Conservation (phyloP, 345 rosid genomes). For the Cardamine resedifolia region DNA sequence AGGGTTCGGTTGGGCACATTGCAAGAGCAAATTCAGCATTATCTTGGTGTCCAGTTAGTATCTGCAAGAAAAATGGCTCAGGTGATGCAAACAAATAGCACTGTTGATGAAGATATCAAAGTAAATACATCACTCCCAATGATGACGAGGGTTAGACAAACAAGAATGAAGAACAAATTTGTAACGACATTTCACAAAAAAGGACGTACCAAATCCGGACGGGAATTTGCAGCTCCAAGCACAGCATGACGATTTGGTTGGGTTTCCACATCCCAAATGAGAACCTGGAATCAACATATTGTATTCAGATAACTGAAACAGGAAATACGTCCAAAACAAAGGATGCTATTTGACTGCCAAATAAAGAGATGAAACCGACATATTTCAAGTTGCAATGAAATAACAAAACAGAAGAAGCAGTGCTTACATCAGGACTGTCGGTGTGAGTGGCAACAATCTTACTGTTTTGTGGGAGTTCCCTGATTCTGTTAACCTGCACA, state of each 20-base stretch:
- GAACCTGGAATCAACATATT: constrained; percentile 56
- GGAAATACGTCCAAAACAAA: neutral
- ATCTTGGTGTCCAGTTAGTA: constrained; percentile 96
- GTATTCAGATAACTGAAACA: constrained; percentile 16
- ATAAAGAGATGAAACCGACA: neutral
- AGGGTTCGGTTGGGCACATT: constrained; percentile 97
- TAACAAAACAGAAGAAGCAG: constrained; percentile 6
- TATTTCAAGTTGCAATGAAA: neutral
- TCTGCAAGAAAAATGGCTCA: constrained; percentile 52
- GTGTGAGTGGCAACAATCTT: constrained; percentile 98
- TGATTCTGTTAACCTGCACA: constrained; percentile 92
- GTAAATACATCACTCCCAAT: neutral
- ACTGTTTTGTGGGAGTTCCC: constrained; percentile 94
- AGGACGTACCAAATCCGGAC: constrained; percentile 82
- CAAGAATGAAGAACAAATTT: constrained; percentile 1
- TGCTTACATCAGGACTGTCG: constrained; percentile 93
- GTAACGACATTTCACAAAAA: neutral
- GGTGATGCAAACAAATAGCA: constrained; percentile 5
- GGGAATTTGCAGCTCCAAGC: constrained; percentile 87
- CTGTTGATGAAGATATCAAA: neutral
- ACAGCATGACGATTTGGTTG: constrained; percentile 99
- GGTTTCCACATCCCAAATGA: constrained; percentile 98
- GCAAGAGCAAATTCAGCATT: constrained; percentile 99
- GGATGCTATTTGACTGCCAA: constrained; percentile 16
- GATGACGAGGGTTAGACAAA: neutral